Percentiles rank a stretch among this genome's conserved stretches.
These are phyloP conservation scores for Cytospora schulzeri DNA, from an alignment of 2,329 filamentous ascomycete genomes.

Conservation along the genomic window DNA sequence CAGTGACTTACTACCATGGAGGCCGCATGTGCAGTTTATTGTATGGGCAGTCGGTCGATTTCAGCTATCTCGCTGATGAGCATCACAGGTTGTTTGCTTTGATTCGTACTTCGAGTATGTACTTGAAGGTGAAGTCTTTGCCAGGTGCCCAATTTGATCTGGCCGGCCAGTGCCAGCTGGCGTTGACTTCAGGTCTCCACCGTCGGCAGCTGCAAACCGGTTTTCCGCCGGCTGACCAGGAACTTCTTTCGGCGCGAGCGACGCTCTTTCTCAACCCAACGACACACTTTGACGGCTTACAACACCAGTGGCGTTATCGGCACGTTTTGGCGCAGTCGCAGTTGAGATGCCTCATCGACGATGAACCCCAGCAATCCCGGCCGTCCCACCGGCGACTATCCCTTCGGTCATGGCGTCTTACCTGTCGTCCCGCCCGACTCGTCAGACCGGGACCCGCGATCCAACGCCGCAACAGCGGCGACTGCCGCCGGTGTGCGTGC, in stretches of 20 bases:
- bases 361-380: slow-evolving; percentile 28
- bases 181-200: neutral
- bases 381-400: slow-evolving; percentile 19
- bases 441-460: slow-evolving; percentile 51
- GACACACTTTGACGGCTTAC: neutral
- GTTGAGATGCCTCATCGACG: slow-evolving; percentile 22
- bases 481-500: slow-evolving; percentile 84
- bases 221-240: neutral
- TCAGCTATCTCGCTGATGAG: neutral
- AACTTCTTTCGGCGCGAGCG: neutral
- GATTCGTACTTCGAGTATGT: neutral
- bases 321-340: neutral
- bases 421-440: slow-evolving; percentile 48
- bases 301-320: neutral
- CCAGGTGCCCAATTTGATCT: neutral
- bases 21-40: neutral
- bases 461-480: slow-evolving; percentile 67
- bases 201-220: slow-evolving; percentile 1
- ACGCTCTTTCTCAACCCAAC: neutral
- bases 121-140: neutral
- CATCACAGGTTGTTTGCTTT: neutral
- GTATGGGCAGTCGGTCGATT: neutral
- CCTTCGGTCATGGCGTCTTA: slow-evolving; percentile 41
- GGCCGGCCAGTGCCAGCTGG: slow-evolving; percentile 16
- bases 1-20: neutral